phyloP scores from a whole-genome alignment of 768 basidiomycete species.

The Steccherinum ochraceum region DNA sequence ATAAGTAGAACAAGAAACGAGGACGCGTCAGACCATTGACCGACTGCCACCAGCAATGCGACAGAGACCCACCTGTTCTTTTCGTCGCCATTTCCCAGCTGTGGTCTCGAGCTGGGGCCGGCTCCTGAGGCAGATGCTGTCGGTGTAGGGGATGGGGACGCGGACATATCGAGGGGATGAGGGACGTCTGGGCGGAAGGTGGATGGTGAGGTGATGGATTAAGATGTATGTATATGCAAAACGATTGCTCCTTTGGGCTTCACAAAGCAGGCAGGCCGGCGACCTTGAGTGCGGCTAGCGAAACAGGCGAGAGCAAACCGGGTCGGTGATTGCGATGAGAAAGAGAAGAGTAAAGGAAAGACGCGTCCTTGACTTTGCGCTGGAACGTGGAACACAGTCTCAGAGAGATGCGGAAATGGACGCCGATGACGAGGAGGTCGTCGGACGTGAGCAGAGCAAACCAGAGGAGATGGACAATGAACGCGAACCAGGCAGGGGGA shows the following conservation, averaged over 20 bases:
- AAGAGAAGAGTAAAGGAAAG: constrained; percentile 20
- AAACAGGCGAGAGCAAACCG: constrained; percentile 6
- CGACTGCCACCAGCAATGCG: constrained; percentile 14
- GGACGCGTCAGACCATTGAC: not conserved
- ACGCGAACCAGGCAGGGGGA: not conserved
- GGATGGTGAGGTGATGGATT: not conserved
- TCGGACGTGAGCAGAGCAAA: not conserved
- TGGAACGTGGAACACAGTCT: not conserved
- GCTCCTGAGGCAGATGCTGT: constrained; percentile 12
- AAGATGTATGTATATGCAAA: constrained; percentile 8
- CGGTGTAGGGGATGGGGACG: constrained; percentile 19
- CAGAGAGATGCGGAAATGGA: not conserved
- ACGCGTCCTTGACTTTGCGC: constrained; percentile 16
- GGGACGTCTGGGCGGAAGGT: not conserved
- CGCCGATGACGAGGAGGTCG: not conserved
- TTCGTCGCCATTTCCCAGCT: constrained; percentile 19
- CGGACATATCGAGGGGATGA: constrained; percentile 18
- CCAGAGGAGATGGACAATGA: not conserved
- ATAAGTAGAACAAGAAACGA: not conserved
- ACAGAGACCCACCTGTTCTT: constrained; percentile 21
- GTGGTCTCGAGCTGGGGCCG: constrained; percentile 16
- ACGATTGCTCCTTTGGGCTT: constrained; percentile 8
- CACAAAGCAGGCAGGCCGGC: constrained; percentile 2
- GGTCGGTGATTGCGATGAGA: constrained; percentile 11
- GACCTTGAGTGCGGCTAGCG: constrained; percentile 7